These are phyloP conservation scores for Delitschia confertaspora DNA, from an alignment of 495 filamentous ascomycete genomes.

Conservation along the genomic window DNA sequence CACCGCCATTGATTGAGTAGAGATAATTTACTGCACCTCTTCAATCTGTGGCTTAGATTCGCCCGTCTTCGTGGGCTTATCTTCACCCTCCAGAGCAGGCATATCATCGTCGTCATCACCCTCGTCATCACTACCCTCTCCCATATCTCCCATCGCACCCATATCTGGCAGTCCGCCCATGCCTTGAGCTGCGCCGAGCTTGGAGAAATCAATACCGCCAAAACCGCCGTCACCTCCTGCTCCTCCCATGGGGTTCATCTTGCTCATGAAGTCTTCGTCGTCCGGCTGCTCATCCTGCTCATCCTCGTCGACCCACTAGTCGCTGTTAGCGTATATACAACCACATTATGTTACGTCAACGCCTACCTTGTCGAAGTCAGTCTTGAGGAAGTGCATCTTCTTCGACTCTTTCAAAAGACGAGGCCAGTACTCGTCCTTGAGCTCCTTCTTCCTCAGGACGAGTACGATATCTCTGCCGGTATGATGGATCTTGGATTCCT, in stretches of 20 bases:
- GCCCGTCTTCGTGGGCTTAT: slow-evolving; percentile 10
- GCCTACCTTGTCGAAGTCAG: slow-evolving; percentile 94
- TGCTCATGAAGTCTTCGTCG: slow-evolving; percentile 60
- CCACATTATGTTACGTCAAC: slow-evolving; percentile 19
- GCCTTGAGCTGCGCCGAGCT: slow-evolving; percentile 54
- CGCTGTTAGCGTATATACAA: slow-evolving; percentile 7
- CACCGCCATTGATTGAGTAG: no score
- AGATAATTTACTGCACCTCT: slow-evolving; percentile 20
- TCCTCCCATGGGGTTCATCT: slow-evolving; percentile 61
- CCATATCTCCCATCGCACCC: slow-evolving; percentile 32
- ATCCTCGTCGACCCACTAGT: slow-evolving; percentile 96
- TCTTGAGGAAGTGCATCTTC: slow-evolving; percentile 96
- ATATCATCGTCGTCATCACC: slow-evolving; percentile 52
- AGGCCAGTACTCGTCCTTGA: slow-evolving; percentile 87
- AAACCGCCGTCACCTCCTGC: slow-evolving; percentile 51
- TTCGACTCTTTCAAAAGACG: slow-evolving; percentile 78
- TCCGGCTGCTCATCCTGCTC: slow-evolving; percentile 86
- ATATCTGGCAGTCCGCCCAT: slow-evolving; percentile 36
- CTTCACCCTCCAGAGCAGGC: slow-evolving; percentile 50
- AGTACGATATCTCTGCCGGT: slow-evolving; percentile 77
- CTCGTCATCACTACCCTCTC: slow-evolving; percentile 34
- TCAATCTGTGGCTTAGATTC: slow-evolving; percentile 24
- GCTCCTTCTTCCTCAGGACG: slow-evolving; percentile 91
- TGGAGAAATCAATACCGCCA: slow-evolving; percentile 79
- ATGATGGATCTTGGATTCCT: slow-evolving; percentile 72